These are phyloP conservation scores for Symmetrospora coprosmae DNA, from an alignment of 768 basidiomycete genomes.

Conservation along the genomic window DNA sequence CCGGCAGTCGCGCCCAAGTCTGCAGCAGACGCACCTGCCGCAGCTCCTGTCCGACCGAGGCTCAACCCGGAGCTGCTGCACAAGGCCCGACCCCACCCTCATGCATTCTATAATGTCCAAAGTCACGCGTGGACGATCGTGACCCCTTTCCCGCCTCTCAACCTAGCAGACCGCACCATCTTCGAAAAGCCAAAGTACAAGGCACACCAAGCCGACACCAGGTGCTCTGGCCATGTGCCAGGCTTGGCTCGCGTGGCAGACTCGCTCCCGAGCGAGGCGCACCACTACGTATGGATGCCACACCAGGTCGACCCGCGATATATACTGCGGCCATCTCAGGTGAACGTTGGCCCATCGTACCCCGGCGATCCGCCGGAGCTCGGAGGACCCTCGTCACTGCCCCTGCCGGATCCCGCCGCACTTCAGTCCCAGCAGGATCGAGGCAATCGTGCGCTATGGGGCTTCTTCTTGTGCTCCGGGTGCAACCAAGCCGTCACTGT, in stretches of 20 bases:
- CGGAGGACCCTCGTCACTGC: neutral
- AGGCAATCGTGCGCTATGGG: too few relatives aligned
- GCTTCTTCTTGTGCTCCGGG: slow-evolving; percentile 1
- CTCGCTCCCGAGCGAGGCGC: neutral
- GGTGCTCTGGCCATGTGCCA: neutral
- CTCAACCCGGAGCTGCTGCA: neutral
- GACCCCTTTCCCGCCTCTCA: neutral
- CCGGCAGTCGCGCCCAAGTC: too few relatives aligned
- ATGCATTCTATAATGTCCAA: slow-evolving; percentile 7
- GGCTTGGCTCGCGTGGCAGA: neutral
- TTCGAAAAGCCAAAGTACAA: neutral
- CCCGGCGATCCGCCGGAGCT: neutral
- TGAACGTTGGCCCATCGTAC: neutral
- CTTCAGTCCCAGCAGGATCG: neutral
- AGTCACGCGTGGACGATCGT: slow-evolving; percentile 16
- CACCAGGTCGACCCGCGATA: slow-evolving; percentile 5
- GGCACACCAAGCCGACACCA: neutral
- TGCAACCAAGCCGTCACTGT: slow-evolving; percentile 4
- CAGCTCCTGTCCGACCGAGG: neutral
- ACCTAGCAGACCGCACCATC: neutral
- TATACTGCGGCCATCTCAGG: neutral
- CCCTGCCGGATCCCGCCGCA: neutral
- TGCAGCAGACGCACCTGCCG: too few relatives aligned
- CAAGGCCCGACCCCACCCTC: slow-evolving; percentile 16
- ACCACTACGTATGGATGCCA: slow-evolving; percentile 15